Percentiles rank a stretch among this genome's conserved stretches.
Evolutionary conservation across 2,329 filamentous ascomycete genomes (phyloP).

Genomic region (Ophiostoma sp.): DNA sequence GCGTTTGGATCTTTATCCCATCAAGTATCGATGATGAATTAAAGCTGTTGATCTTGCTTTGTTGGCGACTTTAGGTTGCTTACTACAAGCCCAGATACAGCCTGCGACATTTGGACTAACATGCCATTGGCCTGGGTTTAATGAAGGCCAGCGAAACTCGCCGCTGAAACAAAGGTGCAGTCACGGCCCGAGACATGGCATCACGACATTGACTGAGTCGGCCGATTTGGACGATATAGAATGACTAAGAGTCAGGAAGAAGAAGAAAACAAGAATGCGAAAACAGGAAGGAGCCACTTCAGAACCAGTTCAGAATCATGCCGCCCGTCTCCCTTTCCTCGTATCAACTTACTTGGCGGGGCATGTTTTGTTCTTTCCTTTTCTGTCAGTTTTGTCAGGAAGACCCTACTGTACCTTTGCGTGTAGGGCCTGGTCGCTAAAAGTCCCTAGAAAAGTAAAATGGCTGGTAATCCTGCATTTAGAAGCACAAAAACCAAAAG

Average conservation of each 20-base stretch:
- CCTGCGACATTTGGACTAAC: background rate
- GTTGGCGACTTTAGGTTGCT: background rate
- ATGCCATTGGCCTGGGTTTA: background rate
- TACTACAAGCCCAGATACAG: background rate
- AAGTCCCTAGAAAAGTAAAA: background rate
- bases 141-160: background rate
- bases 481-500: background rate
- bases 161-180: background rate
- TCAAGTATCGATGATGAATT: background rate
- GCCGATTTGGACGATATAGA: background rate
- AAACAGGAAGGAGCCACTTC: background rate
- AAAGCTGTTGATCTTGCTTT: background rate
- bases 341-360: background rate
- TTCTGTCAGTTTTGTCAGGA: background rate
- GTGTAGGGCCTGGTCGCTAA: background rate
- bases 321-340: background rate
- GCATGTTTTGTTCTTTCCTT: constrained; percentile 10
- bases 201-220: background rate
- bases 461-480: constrained; percentile 1
- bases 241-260: background rate
- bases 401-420: background rate
- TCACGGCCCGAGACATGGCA: background rate
- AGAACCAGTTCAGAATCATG: background rate
- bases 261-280: background rate
- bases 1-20: too few relatives aligned